Evolutionary conservation across 257 asterid species (phyloP), one percentile per base, ranked within the genome.

Genomic region (Misopates orontium): DNA sequence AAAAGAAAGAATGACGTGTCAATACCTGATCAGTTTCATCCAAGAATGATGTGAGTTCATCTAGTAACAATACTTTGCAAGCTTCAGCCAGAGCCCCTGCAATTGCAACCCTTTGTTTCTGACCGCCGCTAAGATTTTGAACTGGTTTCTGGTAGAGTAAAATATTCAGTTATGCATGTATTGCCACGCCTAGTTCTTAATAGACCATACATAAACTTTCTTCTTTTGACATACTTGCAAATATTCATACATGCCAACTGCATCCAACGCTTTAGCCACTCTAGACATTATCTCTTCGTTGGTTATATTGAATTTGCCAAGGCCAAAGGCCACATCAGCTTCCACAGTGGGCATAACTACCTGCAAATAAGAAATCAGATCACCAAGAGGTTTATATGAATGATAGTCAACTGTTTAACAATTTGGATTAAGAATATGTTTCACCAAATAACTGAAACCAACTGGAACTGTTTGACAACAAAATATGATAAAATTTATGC

Each of bases 301-400:
- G 55, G 78, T 56, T 70, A 93, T 47, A 68, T 77, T 60, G 64
- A 73, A 79, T 74, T 85, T 93, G 59, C 99, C 95, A 45, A 93
- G 96, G 68, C 99, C 99, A 72, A 90, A 93, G 36, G 95, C 97
- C 64, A 93, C 97, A 79, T 93, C 99, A 56, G 96, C 99, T 76
- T 87, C 95, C 64, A 93, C 99, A 4, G 97, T 93, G 73, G 99
- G 99, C 99, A 93, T 93, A 71, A 93, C 99, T 32, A 93, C 99
- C 99, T 93, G 89, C 68, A 77, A 53, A 48, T 28, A 60, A 41
- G 31, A 60, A 19, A 42, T 49, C n/a, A 11, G 22, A 32, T 69
- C 40, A 44, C 60, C 59, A 18, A 50, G 62, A 57, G 39, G 21
- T 61, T 48, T 39, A 28, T 17, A 28, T 28, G 36, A 28, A 28